Evolutionary conservation across 192 early-diverging fungal genomes (phyloP), one percentile per base, ranked within the genome.

Genomic region (Endogone sp.): DNA sequence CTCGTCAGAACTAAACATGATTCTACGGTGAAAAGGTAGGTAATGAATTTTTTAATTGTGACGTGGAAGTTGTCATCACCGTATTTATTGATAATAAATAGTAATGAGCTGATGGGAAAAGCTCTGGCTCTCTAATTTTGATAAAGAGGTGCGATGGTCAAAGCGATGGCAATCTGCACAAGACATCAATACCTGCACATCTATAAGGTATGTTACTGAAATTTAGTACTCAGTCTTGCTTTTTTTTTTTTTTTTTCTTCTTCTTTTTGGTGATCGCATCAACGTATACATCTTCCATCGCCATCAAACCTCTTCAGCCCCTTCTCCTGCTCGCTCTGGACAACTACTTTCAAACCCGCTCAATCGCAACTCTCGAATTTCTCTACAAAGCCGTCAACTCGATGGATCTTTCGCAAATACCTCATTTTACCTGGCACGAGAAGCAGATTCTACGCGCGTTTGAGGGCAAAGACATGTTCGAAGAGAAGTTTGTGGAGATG

Each of bases 81-180:
- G 56, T 32, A 21, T 11, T 28, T 66, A 31, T 62, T 49, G 37
- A n/a, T n/a, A n/a, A n/a, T n/a, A n/a, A n/a, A n/a, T n/a, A n/a
- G n/a, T n/a, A n/a, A n/a, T n/a, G n/a, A n/a, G n/a, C n/a, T n/a
- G n/a, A n/a, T n/a, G n/a, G n/a, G n/a, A n/a, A n/a, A n/a, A n/a
- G n/a, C n/a, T n/a, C n/a, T n/a, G n/a, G n/a, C 16, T 49, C 6
- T 49, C 37, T 1, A 16, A 16, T 49, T 28, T 65, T 67, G 28
- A 22, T 44, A 56, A 73, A 86, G 95, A 76, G 95, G 95, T 44
- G 95, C 95, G 2, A 83, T 86, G 49, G 93, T 97, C 23, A 96
- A 96, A 72, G 94, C 95, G 1, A 93, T 97, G 91, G 95, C 95
- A 3, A 90, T 97, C 63, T 92, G 93, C 71, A 94, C 93, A 4